phyloP scores from a whole-genome alignment of 176 grass and related monocot species.

The Aegilops sharonensis region DNA sequence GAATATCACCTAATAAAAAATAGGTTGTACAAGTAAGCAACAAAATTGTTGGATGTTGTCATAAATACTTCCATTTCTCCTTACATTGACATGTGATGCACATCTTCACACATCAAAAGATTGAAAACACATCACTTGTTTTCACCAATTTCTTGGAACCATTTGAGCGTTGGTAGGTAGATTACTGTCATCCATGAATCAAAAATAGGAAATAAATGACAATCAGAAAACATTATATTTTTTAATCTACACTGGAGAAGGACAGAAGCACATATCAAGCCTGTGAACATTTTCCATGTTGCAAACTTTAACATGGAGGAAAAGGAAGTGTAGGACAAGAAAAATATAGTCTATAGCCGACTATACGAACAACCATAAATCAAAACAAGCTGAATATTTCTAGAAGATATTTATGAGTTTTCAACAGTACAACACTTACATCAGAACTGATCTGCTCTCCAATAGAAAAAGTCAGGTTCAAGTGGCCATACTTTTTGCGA shows the following conservation, averaged over 20 bases:
- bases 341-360: too few relatives aligned
- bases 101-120: conserved; percentile 2
- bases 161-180: not conserved
- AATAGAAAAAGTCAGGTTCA: too few relatives aligned
- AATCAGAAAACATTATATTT: not conserved
- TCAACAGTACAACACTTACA: too few relatives aligned
- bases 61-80: not conserved
- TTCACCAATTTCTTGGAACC: not conserved
- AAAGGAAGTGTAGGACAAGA: too few relatives aligned
- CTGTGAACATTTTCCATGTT: not conserved
- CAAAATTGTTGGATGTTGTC: not conserved
- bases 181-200: not conserved
- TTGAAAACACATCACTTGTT: not conserved
- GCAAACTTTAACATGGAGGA: too few relatives aligned
- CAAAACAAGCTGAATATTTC: too few relatives aligned
- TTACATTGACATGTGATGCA: not conserved
- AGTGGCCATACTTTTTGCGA: too few relatives aligned
- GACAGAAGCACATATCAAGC: not conserved
- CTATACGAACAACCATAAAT: too few relatives aligned
- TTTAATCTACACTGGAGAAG: not conserved
- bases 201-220: conserved; percentile 7
- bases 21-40: not conserved
- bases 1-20: not conserved
- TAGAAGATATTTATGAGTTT: too few relatives aligned
- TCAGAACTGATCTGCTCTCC: too few relatives aligned